These are phyloP conservation scores for Amanita brunnescens DNA, from an alignment of 768 basidiomycete species.

Conservation along the genomic window DNA sequence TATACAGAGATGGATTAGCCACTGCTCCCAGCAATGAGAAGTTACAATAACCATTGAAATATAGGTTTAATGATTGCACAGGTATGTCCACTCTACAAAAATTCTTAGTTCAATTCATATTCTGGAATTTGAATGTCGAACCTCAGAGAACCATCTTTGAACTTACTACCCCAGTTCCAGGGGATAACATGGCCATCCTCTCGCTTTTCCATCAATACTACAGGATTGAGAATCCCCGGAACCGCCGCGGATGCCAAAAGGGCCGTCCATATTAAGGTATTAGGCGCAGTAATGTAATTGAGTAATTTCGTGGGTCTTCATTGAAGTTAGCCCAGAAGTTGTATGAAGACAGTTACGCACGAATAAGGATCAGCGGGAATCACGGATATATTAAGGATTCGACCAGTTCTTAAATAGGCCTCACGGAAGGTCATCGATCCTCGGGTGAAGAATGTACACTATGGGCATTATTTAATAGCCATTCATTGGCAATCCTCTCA, in stretches of 20 bases:
- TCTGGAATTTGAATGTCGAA: slow-evolving; percentile 17
- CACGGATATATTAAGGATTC: slow-evolving; percentile 90
- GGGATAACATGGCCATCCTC: slow-evolving; percentile 73
- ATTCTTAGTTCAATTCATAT: neutral
- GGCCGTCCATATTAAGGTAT: slow-evolving; percentile 78
- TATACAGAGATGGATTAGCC: slow-evolving; percentile 17
- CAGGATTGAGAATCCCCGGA: slow-evolving; percentile 91
- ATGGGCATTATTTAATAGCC: neutral
- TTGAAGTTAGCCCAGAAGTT: slow-evolving; percentile 4
- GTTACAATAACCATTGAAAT: slow-evolving; percentile 62
- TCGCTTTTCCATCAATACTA: slow-evolving; percentile 90
- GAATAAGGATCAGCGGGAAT: slow-evolving; percentile 87
- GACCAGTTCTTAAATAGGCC: slow-evolving; percentile 86
- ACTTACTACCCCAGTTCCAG: slow-evolving; percentile 92
- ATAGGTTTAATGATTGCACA: slow-evolving; percentile 77
- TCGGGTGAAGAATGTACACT: slow-evolving; percentile 86
- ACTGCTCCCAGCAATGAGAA: neutral
- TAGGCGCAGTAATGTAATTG: slow-evolving; percentile 94
- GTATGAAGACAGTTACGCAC: slow-evolving; percentile 25
- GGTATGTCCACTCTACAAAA: slow-evolving; percentile 83
- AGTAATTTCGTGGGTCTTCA: slow-evolving; percentile 86
- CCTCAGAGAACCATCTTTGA: slow-evolving; percentile 90
- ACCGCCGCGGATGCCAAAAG: slow-evolving; percentile 88
- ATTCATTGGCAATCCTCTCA: slow-evolving; percentile 18
- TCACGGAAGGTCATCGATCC: slow-evolving; percentile 95